Percentiles rank a stretch among this genome's conserved stretches.
Conservation (phyloP, 1,284 basidiomycete species). For the Leucoagaricus sp. region DNA sequence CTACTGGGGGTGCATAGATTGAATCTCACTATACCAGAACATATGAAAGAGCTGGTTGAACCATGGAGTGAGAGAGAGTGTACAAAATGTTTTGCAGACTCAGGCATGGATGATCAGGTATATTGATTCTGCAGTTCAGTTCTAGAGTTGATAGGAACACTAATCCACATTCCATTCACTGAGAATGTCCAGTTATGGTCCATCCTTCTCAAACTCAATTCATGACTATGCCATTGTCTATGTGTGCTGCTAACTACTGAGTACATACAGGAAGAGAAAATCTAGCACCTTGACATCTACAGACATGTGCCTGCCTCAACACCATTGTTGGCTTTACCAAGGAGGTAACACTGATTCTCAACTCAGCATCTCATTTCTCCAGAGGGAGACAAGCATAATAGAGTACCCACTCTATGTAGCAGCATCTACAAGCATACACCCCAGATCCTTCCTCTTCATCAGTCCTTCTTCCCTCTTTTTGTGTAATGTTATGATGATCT, state of each 20-base stretch:
- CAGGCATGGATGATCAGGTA: constrained; percentile 81
- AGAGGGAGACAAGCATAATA: constrained; percentile 63
- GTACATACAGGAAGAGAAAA: constrained; percentile 65
- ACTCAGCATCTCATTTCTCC: constrained; percentile 67
- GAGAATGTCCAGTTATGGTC: constrained; percentile 76
- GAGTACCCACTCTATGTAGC: constrained; percentile 80
- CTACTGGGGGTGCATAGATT: constrained; percentile 65
- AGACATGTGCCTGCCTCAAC: constrained; percentile 69
- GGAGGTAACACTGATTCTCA: constrained; percentile 66
- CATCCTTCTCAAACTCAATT: constrained; percentile 73
- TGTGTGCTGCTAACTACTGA: no score
- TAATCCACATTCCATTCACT: constrained; percentile 75
- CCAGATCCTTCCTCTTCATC: constrained; percentile 78
- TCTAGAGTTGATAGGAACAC: background rate
- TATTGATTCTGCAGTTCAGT: background rate
- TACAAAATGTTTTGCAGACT: constrained; percentile 63
- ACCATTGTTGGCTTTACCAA: constrained; percentile 77
- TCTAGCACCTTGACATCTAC: constrained; percentile 60
- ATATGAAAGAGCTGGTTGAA: constrained; percentile 76
- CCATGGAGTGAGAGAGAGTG: constrained; percentile 79
- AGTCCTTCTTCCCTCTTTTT: constrained; percentile 34
- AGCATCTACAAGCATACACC: constrained; percentile 72
- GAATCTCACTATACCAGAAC: constrained; percentile 74
- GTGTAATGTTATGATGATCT: no score
- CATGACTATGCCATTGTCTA: constrained; percentile 8